phyloP scores from a whole-genome alignment of 805 yeast genomes.

The Candida jianshihensis region DNA sequence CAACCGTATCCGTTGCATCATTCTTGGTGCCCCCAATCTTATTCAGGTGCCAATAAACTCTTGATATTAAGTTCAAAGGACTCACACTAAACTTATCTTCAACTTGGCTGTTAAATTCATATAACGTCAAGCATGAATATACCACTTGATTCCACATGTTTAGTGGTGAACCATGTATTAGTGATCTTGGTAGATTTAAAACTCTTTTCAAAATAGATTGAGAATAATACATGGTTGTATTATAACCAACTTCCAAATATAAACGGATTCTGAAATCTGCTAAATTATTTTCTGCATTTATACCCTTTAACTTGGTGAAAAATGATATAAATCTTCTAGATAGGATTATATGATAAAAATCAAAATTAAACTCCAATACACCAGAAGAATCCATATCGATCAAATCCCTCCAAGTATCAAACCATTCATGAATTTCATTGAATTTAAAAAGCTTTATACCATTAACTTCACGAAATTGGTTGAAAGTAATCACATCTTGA shows the following conservation, averaged over 20 bases:
- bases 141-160: slow-evolving; percentile 45
- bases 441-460: slow-evolving; percentile 14
- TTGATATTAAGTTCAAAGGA: slow-evolving; percentile 40
- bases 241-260: slow-evolving; percentile 25
- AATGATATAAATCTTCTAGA: slow-evolving; percentile 31
- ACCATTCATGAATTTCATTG: slow-evolving; percentile 33
- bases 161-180: slow-evolving; percentile 50
- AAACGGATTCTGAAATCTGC: slow-evolving; percentile 17
- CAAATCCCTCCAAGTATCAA: slow-evolving; percentile 35
- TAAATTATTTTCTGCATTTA: slow-evolving; percentile 1
- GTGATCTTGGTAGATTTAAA: slow-evolving; percentile 34
- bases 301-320: slow-evolving; percentile 19
- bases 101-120: slow-evolving; percentile 38
- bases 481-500: slow-evolving; percentile 14
- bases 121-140: slow-evolving; percentile 46
- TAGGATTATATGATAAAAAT: slow-evolving; percentile 39
- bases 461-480: slow-evolving; percentile 12
- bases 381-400: slow-evolving; percentile 43
- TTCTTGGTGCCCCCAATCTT: slow-evolving; percentile 49
- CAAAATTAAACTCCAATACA: slow-evolving; percentile 39
- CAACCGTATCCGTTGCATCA: slow-evolving; percentile 56
- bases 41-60: slow-evolving; percentile 52
- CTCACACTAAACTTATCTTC: slow-evolving; percentile 32
- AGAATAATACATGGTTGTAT: slow-evolving; percentile 39
- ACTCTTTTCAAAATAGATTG: slow-evolving; percentile 39